Evolutionary conservation across 2,329 filamentous ascomycete species (phyloP).

Genomic region (Monosporascus sp.): DNA sequence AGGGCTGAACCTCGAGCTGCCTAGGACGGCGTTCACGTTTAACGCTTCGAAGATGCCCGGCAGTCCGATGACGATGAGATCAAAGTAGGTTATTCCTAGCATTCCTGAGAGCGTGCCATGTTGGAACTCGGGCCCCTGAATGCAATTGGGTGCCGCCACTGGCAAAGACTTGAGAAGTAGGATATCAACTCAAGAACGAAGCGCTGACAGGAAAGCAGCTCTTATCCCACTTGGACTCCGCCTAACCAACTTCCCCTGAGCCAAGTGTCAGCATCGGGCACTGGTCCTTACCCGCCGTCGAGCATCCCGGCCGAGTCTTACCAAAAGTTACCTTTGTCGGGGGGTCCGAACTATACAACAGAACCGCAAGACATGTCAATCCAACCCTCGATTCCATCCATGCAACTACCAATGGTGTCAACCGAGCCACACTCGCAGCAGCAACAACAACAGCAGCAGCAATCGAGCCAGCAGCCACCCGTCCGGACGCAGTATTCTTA

Average conservation of each 20-base stretch:
- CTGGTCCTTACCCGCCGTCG: conserved; percentile 44
- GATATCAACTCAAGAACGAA: background rate
- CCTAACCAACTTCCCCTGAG: conserved; percentile 38
- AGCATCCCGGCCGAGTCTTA: conserved; percentile 47
- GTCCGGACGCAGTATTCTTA: conserved; percentile 53
- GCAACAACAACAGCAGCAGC: background rate
- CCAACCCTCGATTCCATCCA: conserved; percentile 48
- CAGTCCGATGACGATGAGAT: conserved; percentile 50
- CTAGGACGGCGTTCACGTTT: conserved; percentile 53
- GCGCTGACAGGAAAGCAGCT: conserved; percentile 36
- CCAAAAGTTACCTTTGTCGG: conserved; percentile 47
- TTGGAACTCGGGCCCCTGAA: background rate
- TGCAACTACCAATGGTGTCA: conserved; percentile 45
- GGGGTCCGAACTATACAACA: conserved; percentile 39
- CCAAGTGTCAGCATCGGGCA: conserved; percentile 42
- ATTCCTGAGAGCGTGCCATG: background rate
- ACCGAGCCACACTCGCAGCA: conserved; percentile 35
- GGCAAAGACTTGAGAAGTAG: background rate
- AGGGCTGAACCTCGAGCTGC: conserved; percentile 48
- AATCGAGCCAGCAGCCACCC: conserved; percentile 13
- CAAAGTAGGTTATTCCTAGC: conserved; percentile 43
- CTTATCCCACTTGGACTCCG: conserved; percentile 52
- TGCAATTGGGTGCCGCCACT: background rate
- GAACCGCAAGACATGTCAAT: conserved; percentile 51
- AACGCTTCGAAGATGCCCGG: conserved; percentile 51